phyloP scores from a whole-genome alignment of 2,329 filamentous ascomycete species.

The Colletotrichum trifolii region DNA sequence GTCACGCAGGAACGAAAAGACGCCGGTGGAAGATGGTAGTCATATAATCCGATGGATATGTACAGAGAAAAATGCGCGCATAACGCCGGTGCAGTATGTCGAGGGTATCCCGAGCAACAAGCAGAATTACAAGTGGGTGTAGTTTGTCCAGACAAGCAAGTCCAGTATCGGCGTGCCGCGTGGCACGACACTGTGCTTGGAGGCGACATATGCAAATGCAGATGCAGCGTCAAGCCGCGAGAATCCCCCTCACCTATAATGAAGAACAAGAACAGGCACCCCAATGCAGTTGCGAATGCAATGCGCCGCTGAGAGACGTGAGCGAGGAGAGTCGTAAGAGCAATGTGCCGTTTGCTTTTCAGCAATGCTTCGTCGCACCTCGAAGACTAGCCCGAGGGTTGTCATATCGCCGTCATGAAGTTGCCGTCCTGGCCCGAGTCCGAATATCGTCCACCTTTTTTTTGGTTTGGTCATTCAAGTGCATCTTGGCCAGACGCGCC shows the following conservation, averaged over 20 bases:
- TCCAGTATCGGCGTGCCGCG: slow-evolving; percentile 6
- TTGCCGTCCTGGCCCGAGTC: slow-evolving; percentile 18
- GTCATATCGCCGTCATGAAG: slow-evolving; percentile 33
- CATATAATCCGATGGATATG: slow-evolving; percentile 34
- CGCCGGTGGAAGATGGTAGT: slow-evolving; percentile 1
- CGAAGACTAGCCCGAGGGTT: slow-evolving; percentile 26
- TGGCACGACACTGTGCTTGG: slow-evolving; percentile 9
- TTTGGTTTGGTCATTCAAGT: background rate
- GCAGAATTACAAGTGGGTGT: slow-evolving; percentile 31
- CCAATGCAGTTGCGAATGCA: slow-evolving; percentile 31
- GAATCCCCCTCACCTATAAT: slow-evolving; percentile 2
- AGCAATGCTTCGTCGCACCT: slow-evolving; percentile 31
- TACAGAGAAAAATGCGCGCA: slow-evolving; percentile 31
- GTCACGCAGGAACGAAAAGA: background rate
- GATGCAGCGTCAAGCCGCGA: slow-evolving; percentile 1
- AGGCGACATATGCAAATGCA: slow-evolving; percentile 11
- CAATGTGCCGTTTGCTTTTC: slow-evolving; percentile 26
- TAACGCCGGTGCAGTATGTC: slow-evolving; percentile 12
- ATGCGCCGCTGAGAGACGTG: slow-evolving; percentile 27
- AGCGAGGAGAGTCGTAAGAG: slow-evolving; percentile 29
- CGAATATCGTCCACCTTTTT: slow-evolving; percentile 17
- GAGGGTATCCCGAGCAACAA: slow-evolving; percentile 23
- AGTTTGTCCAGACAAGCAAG: slow-evolving; percentile 28
- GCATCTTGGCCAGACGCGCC: background rate
- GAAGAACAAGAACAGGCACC: slow-evolving; percentile 10